A percentile compares a stretch with the other conserved stretches of the same genome.
Conservation (phyloP, 1,139 yeast genomes). For the Kodamaea ohmeri region DNA sequence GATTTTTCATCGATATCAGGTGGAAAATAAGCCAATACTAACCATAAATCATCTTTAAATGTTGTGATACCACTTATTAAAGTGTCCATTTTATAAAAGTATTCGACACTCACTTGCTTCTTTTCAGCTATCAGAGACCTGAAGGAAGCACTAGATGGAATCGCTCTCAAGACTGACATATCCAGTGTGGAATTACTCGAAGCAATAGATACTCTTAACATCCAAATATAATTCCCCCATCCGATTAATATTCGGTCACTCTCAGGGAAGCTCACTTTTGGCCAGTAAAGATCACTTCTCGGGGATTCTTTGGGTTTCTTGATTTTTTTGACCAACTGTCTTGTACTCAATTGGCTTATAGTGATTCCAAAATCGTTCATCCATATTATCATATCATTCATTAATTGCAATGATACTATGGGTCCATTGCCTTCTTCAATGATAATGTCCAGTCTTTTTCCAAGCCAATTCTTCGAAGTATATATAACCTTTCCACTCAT, state of each 20-base stretch:
- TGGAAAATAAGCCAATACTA: conserved; percentile 57
- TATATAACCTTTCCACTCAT: conserved; percentile 80
- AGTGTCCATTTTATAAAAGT: conserved; percentile 53
- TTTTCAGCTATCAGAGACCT: conserved; percentile 46
- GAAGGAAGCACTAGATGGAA: conserved; percentile 71
- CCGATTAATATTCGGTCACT: conserved; percentile 69
- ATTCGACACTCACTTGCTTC: conserved; percentile 55
- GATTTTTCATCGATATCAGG: conserved; percentile 29
- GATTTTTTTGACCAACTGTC: conserved; percentile 46
- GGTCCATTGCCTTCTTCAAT: conserved; percentile 68
- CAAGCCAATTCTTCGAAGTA: conserved; percentile 84
- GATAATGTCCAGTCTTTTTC: conserved; percentile 66
- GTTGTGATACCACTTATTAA: conserved; percentile 77
- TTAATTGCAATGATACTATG: conserved; percentile 58
- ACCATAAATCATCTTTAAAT: conserved; percentile 62
- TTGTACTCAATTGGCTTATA: conserved; percentile 49
- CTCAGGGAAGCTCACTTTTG: conserved; percentile 68
- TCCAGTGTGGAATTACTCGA: conserved; percentile 4
- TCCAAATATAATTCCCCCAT: conserved; percentile 83
- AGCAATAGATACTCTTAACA: conserved; percentile 47
- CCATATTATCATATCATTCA: conserved; percentile 74
- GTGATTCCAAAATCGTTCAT: conserved; percentile 80
- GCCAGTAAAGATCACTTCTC: conserved; percentile 83
- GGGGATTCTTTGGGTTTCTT: conserved; percentile 60
- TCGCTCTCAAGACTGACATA: conserved; percentile 22